Evolutionary conservation across 805 yeast genomes (phyloP), one percentile per base, ranked within the genome.

Genomic region (Brettanomyces naardenensis): DNA sequence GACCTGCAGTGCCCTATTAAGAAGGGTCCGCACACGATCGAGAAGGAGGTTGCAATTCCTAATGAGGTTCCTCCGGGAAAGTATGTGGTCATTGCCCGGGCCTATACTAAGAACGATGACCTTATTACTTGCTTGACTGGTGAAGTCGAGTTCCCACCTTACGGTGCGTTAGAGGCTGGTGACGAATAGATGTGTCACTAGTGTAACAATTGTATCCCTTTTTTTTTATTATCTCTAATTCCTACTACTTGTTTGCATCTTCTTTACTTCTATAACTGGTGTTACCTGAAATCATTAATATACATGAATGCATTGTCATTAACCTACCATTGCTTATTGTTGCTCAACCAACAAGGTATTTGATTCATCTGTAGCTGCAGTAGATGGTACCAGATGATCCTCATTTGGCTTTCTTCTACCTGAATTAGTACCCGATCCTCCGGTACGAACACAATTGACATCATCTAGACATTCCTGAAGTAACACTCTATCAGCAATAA

Each of bases 41-140:
- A 70, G 19, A 88, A 88, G 59, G 62, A 66, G 32, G 94, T 92
- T 19, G 89, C 80, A 52, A 75, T 92, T 40, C 98, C 98, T 14
- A 67, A 70, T 13, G 92, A 87, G 58, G 95, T 90, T 23, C 98
- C 98, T 42, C 96, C 97, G 18, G 98, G 98, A 29, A 81, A 74
- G 55, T 92, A 92, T 65, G 65, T 75, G 22, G 95, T 90, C 20
- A 66, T 71, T 37, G 97, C 97, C 15, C 77, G 90, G 53, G 98
- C 97, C 3, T 92, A 75, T 66, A 87, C 95, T 29, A 76, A 66
- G 30, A 86, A 83, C 38, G 96, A 87, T 52, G 80, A 73, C 28
- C 72, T 83, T 45, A 77, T 92, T 45, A 77, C 95, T 19, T 92
- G 98, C 60, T 65, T 92, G 49, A 73, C 84, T 18, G 92, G 87